Base-by-base conservation (phyloP, 352 stramenopile species). In the Phytophthora litchii region DNA sequence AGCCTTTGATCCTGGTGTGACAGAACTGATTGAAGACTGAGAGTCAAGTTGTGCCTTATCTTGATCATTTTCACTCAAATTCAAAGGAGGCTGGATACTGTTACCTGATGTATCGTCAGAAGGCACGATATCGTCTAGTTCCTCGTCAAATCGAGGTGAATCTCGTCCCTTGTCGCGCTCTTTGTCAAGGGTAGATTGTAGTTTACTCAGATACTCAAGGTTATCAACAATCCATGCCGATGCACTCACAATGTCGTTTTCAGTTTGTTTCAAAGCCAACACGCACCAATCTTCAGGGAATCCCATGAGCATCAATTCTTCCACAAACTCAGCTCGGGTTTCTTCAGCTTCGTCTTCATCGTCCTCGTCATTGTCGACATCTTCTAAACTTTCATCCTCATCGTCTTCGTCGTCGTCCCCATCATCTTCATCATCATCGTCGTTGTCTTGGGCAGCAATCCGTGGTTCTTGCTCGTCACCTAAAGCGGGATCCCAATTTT, bases 221-320 rank as follows among this genome's bases (percentile, higher is more conserved):
- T 97, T 97, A 47, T 98, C 92, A 1, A 98, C 91, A 45, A 98
- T 97, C 92, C 92, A 98, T 3, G 91, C 88, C 0, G 88, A 97
- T 0, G 92, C 92, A 38, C 74, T 73, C 1, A 97, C 81, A 34
- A 98, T 94, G 43, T 98, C 88, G 49, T 96, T 96, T 43, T 90
- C 81, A 0, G 90, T 97, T 42, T 97, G 86, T 19, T 96, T 95
- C 23, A 98, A 57, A 1, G 91, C 92, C 36, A 97, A 47, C 0
- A 94, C 64, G 27, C 92, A 98, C 92, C 92, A 98, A 52, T 97
- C 89, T 54, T 97, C 83, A 0, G 91, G 90, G 38, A 98, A 98
- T 0, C 92, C 92, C 84, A 98, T 97, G 7, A 96, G 72, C 79
- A 94, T 95, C 4, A 98, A 72, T 64, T 98, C 90, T 35, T 97